A percentile compares a stretch with the other conserved stretches of the same genome.
Conservation (phyloP, 352 stramenopile genomes). For the Globisporangium ultimum region DNA sequence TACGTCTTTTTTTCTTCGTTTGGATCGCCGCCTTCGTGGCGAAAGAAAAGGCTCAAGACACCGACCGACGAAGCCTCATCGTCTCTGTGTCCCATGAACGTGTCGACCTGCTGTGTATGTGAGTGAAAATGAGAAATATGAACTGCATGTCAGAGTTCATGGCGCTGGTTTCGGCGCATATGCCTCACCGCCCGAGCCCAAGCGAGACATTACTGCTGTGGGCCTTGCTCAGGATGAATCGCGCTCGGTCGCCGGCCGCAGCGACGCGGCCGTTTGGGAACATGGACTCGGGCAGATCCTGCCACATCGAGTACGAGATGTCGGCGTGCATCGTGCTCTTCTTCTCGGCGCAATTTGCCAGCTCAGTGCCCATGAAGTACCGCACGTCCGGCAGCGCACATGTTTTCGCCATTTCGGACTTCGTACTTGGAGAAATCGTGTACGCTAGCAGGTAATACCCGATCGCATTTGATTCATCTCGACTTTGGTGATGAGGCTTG, state of each 20-base stretch:
- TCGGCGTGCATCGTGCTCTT: slow-evolving; percentile 53
- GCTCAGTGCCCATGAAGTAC: slow-evolving; percentile 81
- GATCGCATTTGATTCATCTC: slow-evolving; percentile 5
- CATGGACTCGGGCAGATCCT: slow-evolving; percentile 56
- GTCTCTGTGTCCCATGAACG: background rate
- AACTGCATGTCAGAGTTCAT: background rate
- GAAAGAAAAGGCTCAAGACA: background rate
- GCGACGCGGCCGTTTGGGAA: slow-evolving; percentile 57
- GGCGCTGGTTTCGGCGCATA: background rate
- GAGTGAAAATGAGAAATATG: background rate
- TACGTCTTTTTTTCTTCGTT: slow-evolving; percentile 2
- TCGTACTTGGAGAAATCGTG: slow-evolving; percentile 28
- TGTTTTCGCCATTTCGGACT: slow-evolving; percentile 28
- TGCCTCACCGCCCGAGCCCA: slow-evolving; percentile 38
- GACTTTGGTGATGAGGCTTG: slow-evolving; percentile 15
- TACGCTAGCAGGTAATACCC: slow-evolving; percentile 80
- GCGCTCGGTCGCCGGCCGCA: slow-evolving; percentile 67
- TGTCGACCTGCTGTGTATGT: background rate
- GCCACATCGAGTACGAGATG: slow-evolving; percentile 66
- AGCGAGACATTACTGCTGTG: slow-evolving; percentile 61
- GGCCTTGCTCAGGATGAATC: slow-evolving; percentile 74
- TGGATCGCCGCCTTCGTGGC: background rate
- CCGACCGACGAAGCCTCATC: background rate
- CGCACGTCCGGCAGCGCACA: slow-evolving; percentile 55
- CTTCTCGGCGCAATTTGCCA: slow-evolving; percentile 52